Base-by-base conservation (phyloP, 805 yeast genomes). In the Scheffersomyces spartinae region DNA sequence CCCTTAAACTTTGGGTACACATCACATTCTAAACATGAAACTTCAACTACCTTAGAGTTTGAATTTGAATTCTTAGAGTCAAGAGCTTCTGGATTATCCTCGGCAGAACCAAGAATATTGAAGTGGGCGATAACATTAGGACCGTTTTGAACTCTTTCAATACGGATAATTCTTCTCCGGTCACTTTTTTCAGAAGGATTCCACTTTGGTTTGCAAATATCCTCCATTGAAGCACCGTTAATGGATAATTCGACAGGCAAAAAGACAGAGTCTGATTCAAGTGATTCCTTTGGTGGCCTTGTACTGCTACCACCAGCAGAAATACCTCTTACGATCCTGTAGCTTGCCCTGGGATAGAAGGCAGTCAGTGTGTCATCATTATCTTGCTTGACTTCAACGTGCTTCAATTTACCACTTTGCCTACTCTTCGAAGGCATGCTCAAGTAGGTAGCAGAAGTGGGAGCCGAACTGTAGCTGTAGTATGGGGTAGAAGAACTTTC, bases 11-110 rank as follows among this genome's bases (percentile, higher is more conserved):
- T 45, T 1, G 37, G 27, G 14, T 42, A 32, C 10, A 37, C 44
- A 17, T 39, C 40, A 33, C 75, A 68, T 37, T 67, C 67, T 23
- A 74, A 49, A 38, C 80, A 74, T 17, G 75, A 66, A 9, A 74
- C 74, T 38, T 74, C 81, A 15, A 70, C 64, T 14, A 65, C 64
- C n/a, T n/a, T n/a, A n/a, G n/a, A n/a, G n/a, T n/a, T n/a, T n/a
- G n/a, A n/a, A n/a, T n/a, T n/a, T n/a, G n/a, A n/a, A n/a, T n/a
- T n/a, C n/a, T n/a, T n/a, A n/a, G n/a, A n/a, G 27, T 64, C 71
- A 26, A 55, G 65, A 17, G 61, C 68, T 3, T 40, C 35, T 3
- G 56, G 55, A 30, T 69, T 47, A 29, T 64, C 68, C 20, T 48
- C 42, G 3, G 73, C 75, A 29, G 66, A 42, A 2, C 74, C 74